Conservation (phyloP, 1,284 basidiomycete genomes). For the Trametes sp. region DNA sequence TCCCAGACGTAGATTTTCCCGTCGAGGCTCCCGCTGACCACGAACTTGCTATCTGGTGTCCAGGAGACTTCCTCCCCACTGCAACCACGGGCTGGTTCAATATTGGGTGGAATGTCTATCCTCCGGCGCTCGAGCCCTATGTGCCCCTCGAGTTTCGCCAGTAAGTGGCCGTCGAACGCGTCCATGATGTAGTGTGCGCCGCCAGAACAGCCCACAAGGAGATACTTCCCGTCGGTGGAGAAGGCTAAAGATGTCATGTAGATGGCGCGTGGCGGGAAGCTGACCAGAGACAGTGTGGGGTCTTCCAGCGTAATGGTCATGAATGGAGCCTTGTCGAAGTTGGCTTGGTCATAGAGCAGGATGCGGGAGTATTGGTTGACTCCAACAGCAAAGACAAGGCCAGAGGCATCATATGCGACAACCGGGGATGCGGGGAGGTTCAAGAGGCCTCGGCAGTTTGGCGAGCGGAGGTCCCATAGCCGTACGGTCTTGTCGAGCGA, state of each 20-base stretch:
- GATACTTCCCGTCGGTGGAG: slow-evolving; percentile 88
- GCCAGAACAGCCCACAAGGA: slow-evolving; percentile 93
- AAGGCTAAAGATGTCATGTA: slow-evolving; percentile 93
- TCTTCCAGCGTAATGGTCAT: slow-evolving; percentile 84
- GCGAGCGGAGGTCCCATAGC: slow-evolving; percentile 92
- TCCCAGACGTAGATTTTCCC: slow-evolving; percentile 88
- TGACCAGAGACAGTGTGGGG: slow-evolving; percentile 72
- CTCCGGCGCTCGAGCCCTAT: slow-evolving; percentile 77
- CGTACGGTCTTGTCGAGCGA: slow-evolving; percentile 96
- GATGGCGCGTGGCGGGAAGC: slow-evolving; percentile 87
- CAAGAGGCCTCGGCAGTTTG: slow-evolving; percentile 77
- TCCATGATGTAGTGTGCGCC: slow-evolving; percentile 94
- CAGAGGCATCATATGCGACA: slow-evolving; percentile 90
- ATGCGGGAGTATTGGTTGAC: slow-evolving; percentile 88
- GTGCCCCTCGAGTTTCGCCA: slow-evolving; percentile 87
- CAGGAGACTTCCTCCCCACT: slow-evolving; percentile 93
- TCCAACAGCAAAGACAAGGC: slow-evolving; percentile 92
- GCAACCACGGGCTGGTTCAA: slow-evolving; percentile 76
- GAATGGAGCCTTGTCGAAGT: slow-evolving; percentile 95
- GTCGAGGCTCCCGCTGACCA: slow-evolving; percentile 84
- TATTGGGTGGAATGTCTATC: slow-evolving; percentile 58
- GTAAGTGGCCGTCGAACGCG: slow-evolving; percentile 82
- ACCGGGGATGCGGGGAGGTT: slow-evolving; percentile 79
- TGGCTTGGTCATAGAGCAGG: slow-evolving; percentile 87
- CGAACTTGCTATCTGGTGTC: slow-evolving; percentile 91